Evolutionary conservation across 2,329 filamentous ascomycete genomes (phyloP).

Genomic region (Tolypocladium sp.): DNA sequence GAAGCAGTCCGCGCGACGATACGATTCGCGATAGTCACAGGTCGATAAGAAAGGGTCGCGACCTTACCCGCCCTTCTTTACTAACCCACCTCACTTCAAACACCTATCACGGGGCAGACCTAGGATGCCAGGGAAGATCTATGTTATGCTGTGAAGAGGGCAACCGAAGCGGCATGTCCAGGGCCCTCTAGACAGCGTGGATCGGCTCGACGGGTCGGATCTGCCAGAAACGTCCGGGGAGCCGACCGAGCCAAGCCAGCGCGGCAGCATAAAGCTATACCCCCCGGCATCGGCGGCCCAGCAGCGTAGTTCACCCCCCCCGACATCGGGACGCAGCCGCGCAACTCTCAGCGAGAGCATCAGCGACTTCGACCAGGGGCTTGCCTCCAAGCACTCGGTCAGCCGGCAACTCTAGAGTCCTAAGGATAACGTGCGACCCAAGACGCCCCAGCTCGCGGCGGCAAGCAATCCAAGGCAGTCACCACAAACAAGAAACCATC

Average conservation of each 20-base stretch:
- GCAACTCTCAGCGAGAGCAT: conserved; percentile 5
- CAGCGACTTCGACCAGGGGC: conserved; percentile 14
- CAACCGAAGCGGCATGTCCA: conserved; percentile 6
- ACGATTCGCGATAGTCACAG: too few relatives aligned
- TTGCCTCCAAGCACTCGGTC: conserved; percentile 9
- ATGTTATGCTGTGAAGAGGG: too few relatives aligned
- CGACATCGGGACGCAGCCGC: conserved; percentile 9
- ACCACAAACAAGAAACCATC: conserved; percentile 2
- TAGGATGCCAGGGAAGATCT: too few relatives aligned
- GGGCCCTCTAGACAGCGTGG: not conserved
- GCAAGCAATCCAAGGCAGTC: not conserved
- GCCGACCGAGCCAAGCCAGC: conserved; percentile 5
- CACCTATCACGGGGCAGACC: too few relatives aligned
- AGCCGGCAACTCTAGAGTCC: conserved; percentile 19
- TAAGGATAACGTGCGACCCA: conserved; percentile 10
- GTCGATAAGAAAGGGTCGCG: too few relatives aligned
- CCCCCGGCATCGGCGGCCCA: conserved; percentile 13
- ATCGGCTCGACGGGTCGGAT: conserved; percentile 1
- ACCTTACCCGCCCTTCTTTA: too few relatives aligned
- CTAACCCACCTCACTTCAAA: too few relatives aligned
- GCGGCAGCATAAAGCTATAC: conserved; percentile 15
- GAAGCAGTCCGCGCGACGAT: too few relatives aligned
- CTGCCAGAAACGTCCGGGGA: conserved; percentile 1
- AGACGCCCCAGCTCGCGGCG: conserved; percentile 1
- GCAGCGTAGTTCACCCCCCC: conserved; percentile 8